phyloP scores from a whole-genome alignment of 192 early-diverging fungal genomes.

The Linnemannia elongata region DNA sequence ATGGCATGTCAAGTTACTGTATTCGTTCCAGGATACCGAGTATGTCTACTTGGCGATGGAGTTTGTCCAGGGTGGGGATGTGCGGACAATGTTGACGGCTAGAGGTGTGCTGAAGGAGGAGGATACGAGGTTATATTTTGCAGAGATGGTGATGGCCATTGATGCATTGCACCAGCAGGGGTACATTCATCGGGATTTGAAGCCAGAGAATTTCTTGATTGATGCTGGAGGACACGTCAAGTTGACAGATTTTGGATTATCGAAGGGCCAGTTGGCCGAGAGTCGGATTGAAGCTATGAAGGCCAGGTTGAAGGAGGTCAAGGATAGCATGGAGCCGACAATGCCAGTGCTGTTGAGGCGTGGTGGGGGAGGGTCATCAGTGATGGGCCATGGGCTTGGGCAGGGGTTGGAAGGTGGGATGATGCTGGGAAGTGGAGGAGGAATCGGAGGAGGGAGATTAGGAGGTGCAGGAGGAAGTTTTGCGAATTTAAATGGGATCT shows the following conservation, averaged over 20 bases:
- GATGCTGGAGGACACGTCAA: conserved; percentile 84
- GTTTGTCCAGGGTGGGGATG: conserved; percentile 81
- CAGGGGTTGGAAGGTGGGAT: conserved; percentile 1
- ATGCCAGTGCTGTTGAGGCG: conserved; percentile 26
- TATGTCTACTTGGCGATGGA: conserved; percentile 86
- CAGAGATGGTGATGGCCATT: conserved; percentile 86
- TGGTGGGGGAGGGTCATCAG: conserved; percentile 38
- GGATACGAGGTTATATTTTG: conserved; percentile 83
- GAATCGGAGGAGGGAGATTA: background rate
- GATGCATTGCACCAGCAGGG: conserved; percentile 84
- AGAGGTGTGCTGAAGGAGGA: conserved; percentile 72
- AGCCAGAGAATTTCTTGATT: conserved; percentile 84
- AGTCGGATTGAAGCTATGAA: conserved; percentile 61
- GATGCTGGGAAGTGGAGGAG: conserved; percentile 8
- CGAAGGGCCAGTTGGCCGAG: conserved; percentile 78
- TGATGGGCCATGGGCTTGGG: conserved; percentile 21
- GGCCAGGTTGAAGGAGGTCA: conserved; percentile 65
- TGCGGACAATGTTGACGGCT: conserved; percentile 78
- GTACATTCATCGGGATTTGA: conserved; percentile 91
- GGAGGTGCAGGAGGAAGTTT: conserved; percentile 45
- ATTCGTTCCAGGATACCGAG: conserved; percentile 80
- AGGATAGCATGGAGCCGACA: conserved; percentile 60
- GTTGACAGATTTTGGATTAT: conserved; percentile 89
- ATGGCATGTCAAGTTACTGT: conserved; percentile 81
- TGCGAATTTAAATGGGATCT: conserved; percentile 42